Conservation (phyloP, 2,329 filamentous ascomycete genomes). For the Beauveria bassiana region DNA sequence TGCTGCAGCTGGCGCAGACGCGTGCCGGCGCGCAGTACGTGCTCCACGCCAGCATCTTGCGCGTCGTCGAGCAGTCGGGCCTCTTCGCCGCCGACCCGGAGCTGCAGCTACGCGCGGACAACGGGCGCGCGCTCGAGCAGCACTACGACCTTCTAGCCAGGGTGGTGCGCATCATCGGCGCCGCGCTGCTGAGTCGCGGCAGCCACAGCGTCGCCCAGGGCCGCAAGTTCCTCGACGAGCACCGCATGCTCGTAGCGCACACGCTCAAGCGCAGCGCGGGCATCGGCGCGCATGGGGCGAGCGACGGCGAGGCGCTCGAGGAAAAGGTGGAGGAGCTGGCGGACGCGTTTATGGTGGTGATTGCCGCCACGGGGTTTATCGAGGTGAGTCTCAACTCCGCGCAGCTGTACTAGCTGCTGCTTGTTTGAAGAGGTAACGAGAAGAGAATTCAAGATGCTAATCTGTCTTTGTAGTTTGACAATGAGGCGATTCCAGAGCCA, state of each 20-base stretch:
- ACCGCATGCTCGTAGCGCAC: constrained; percentile 75
- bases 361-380: constrained; percentile 74
- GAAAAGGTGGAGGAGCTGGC: constrained; percentile 68
- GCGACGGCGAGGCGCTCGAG: constrained; percentile 36
- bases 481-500: constrained; percentile 26
- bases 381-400: constrained; percentile 49
- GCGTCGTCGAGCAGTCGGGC: constrained; percentile 69
- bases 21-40: constrained; percentile 77
- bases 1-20: constrained; percentile 78
- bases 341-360: constrained; percentile 76
- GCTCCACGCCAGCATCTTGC: constrained; percentile 84
- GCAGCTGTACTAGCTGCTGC: not conserved
- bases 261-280: constrained; percentile 85
- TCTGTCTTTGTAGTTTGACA: constrained; percentile 29
- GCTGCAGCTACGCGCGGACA: constrained; percentile 55
- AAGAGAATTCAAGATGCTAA: not conserved
- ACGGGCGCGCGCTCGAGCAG: constrained; percentile 63
- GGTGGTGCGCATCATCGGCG: constrained; percentile 72
- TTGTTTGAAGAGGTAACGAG: not conserved
- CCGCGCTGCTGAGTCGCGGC: constrained; percentile 73
- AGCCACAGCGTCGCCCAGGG: constrained; percentile 76
- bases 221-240: constrained; percentile 71
- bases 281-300: constrained; percentile 47
- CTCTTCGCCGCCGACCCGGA: constrained; percentile 89
- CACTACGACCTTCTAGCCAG: constrained; percentile 80